A percentile compares a stretch with the other conserved stretches of the same genome.
Evolutionary conservation across 306 rosid species (phyloP).

Genomic region (Medicago truncatula): MtrunA17r5.0-ANR NC_053045.1:2295001-2295500

Average conservation of each 20-base stretch:
- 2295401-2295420: conserved; percentile 63
- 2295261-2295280: background rate
- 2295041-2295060: background rate
- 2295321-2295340: conserved; percentile 1
- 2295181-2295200: background rate
- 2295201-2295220: background rate
- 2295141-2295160: conserved; percentile 79
- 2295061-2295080: background rate
- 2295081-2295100: conserved; percentile 56
- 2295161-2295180: conserved; percentile 67
- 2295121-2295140: conserved; percentile 75
- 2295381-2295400: conserved; percentile 55
- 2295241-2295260: conserved; percentile 21
- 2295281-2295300: conserved; percentile 10
- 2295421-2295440: conserved; percentile 56
- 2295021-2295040: background rate
- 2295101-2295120: conserved; percentile 96
- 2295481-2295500: background rate
- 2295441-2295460: conserved; percentile 41
- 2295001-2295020: conserved; percentile 18
- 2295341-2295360: conserved; percentile 37
- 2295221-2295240: conserved; percentile 4
- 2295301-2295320: conserved; percentile 1
- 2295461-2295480: conserved; percentile 2
- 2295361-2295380: conserved; percentile 76